Evolutionary conservation across 2,329 filamentous ascomycete genomes (phyloP).

Genomic region (Magnaporthales sp.): DNA sequence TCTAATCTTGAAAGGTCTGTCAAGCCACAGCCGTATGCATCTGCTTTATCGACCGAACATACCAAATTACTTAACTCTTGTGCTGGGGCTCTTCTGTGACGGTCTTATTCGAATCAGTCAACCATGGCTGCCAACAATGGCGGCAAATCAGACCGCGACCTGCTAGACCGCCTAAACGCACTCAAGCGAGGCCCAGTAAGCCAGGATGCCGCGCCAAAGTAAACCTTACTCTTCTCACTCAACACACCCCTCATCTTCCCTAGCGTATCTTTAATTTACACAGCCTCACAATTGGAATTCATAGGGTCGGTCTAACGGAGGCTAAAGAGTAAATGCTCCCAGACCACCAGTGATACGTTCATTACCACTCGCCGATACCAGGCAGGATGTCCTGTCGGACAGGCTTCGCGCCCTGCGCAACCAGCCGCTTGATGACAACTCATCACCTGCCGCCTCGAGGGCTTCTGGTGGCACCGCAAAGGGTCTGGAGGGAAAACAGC

Average conservation of each 20-base stretch:
- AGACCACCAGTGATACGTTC: constrained; percentile 18
- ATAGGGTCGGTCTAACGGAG: background rate
- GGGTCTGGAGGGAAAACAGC: background rate
- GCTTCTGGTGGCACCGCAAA: background rate
- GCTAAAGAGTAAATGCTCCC: background rate
- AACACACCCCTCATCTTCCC: background rate
- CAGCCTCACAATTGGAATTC: background rate
- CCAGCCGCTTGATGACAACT: background rate
- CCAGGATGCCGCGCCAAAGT: constrained; percentile 29
- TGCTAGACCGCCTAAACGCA: constrained; percentile 46
- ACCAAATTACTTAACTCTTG: background rate
- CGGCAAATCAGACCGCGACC: constrained; percentile 28
- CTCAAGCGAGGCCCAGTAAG: constrained; percentile 31
- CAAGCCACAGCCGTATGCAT: background rate
- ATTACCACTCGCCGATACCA: constrained; percentile 31
- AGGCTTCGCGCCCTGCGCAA: constrained; percentile 37
- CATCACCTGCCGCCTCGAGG: background rate
- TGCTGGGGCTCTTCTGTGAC: background rate
- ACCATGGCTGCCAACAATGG: background rate
- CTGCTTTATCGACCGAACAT: background rate
- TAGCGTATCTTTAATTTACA: background rate
- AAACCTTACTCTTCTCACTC: constrained; percentile 14
- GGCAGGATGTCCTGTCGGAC: constrained; percentile 41
- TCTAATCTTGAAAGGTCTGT: background rate
- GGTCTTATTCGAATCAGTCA: background rate